phyloP scores from a whole-genome alignment of 768 basidiomycete genomes.

The Tulasnella sp. region DNA sequence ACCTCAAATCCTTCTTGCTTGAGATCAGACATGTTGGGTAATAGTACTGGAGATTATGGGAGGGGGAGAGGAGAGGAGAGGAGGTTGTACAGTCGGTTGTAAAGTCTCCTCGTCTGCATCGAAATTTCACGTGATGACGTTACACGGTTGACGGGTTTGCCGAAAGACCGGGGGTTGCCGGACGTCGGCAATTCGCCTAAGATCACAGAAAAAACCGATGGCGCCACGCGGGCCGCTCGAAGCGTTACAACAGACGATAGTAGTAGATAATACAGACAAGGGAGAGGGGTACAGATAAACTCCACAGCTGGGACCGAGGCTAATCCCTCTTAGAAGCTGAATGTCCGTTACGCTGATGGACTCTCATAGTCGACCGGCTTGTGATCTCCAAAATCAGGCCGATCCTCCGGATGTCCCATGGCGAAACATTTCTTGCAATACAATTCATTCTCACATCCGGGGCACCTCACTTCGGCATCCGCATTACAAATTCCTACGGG shows the following conservation, averaged over 20 bases:
- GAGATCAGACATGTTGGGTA: slow-evolving; percentile 49
- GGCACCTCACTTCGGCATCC: slow-evolving; percentile 2
- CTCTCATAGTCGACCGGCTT: slow-evolving; percentile 10
- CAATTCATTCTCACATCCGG: slow-evolving; percentile 11
- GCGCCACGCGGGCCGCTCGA: too few species aligned
- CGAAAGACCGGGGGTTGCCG: too few species aligned
- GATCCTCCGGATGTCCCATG: slow-evolving; percentile 1
- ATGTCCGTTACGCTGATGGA: background rate
- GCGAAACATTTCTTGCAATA: slow-evolving; percentile 11
- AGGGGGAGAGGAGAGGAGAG: slow-evolving; percentile 5
- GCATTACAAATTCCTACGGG: slow-evolving; percentile 9
- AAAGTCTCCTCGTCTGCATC: background rate
- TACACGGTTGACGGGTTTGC: too few species aligned
- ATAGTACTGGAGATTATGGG: background rate
- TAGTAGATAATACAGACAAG: background rate
- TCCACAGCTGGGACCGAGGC: background rate
- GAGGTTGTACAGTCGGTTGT: background rate
- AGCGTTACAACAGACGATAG: slow-evolving; percentile 2
- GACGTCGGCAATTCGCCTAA: too few species aligned
- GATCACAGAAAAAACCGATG: too few species aligned
- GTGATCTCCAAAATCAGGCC: slow-evolving; percentile 1
- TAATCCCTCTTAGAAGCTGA: background rate
- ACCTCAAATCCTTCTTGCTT: slow-evolving; percentile 68
- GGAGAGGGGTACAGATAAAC: background rate
- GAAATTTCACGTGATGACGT: slow-evolving; percentile 9